Base-by-base conservation (phyloP, 805 yeast species). In the Saccharomyces mikatae region DNA sequence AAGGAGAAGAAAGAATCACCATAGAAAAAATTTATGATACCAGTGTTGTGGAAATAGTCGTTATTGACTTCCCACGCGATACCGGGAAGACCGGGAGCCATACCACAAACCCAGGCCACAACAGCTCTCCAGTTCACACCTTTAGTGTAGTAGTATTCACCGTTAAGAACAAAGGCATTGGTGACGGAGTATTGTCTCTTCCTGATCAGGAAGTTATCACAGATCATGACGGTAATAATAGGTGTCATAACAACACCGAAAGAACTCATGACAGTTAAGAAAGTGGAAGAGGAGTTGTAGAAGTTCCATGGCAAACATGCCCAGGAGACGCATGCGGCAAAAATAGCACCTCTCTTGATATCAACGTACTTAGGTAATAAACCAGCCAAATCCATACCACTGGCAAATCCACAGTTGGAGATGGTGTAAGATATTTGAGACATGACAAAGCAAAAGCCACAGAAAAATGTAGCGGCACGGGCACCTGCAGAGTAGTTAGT, bases 1-100 rank as follows among this genome's bases (percentile, higher is more conserved):
- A 76, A 76, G 2, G 75, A 74, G 56, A 74, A 76, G 55, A 77
- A 67, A 21, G 74, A 68, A 54, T 75, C 76, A 51, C 77, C 80
- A 51, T 74, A 67, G 61, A 71, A 78, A 60, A 71, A 76, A 54
- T 75, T 72, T 8, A 67, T 63, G 13, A 73, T 68, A n/a, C 81
- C 81, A 5, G 49, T 58, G 29, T 65, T 58, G 21, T 56, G 46
- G 54, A 70, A 66, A 30, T 59, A 62, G 27, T 55, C 50, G n/a
- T 66, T 56, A 52, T 64, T 71, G 47, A 66, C 68, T 61, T 58
- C 70, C 74, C 61, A 71, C 58, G 68, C 72, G 58, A 64, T 70
- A 30, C 83, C 83, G 2, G 83, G 83, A 22, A 29, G 31, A 29
- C 31, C 31, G 31, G 31, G 31, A 8, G 31, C 31, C 31, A 29